These are phyloP conservation scores for Zygnema cylindricum DNA, from an alignment of 139 green algal species.

Conservation along the genomic window DNA sequence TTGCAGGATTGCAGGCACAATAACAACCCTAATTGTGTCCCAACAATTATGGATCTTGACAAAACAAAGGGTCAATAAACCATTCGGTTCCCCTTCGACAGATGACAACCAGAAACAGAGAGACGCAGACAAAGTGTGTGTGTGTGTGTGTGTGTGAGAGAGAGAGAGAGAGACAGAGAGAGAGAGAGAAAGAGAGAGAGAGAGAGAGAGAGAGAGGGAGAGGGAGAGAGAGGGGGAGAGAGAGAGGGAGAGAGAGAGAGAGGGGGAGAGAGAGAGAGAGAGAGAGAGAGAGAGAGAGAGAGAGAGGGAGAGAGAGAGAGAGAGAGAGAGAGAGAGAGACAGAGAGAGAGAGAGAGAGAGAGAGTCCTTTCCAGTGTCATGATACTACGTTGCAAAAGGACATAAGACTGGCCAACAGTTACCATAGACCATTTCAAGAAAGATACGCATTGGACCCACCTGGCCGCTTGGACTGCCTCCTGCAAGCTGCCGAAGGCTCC, in stretches of 20 bases:
- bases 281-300: constrained; percentile 7
- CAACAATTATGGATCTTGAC: too few relatives aligned
- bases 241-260: background rate
- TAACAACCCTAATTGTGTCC: too few relatives aligned
- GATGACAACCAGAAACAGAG: background rate
- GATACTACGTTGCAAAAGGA: too few relatives aligned
- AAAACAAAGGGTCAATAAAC: background rate
- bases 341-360: constrained; percentile 4
- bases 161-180: background rate
- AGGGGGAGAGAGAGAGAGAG: background rate
- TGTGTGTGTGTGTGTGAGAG: background rate
- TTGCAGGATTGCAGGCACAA: too few relatives aligned
- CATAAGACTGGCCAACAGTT: too few relatives aligned
- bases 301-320: constrained; percentile 36
- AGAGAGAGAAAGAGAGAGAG: constrained; percentile 1
- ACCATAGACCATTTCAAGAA: too few relatives aligned
- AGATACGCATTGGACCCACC: too few relatives aligned
- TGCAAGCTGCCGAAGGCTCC: too few relatives aligned
- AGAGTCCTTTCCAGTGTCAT: too few relatives aligned
- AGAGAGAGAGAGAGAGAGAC: background rate
- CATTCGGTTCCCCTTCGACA: background rate
- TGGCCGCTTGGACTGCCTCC: too few relatives aligned
- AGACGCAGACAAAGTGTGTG: background rate
- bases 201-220: constrained; percentile 27
- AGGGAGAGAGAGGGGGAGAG: background rate